Evolutionary conservation across 2,329 filamentous ascomycete species (phyloP), one percentile per base, ranked within the genome.

Genomic region (Huntiella abstrusa): DNA sequence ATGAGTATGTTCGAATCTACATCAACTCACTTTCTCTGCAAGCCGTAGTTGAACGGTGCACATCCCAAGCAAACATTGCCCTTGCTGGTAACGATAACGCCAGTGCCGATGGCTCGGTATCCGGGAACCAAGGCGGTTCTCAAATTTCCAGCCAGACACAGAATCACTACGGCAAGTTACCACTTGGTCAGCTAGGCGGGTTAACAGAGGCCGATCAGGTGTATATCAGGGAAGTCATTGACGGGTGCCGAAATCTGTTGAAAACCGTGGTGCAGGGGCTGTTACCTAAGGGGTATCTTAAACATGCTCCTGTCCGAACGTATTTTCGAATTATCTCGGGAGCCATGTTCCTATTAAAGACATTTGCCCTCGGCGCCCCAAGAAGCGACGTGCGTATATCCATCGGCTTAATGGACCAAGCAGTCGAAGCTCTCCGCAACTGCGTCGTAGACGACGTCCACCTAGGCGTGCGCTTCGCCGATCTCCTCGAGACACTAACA

Each of bases 11-110:
- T 19, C 76, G 88, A 55, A 82, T 95, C 43, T 96, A 96, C 58
- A 74, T 95, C 64, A 95, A 96, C 60, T 94, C 87, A 1, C 69
- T 98, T 2, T 87, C 87, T 2, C 67, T 98, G 2, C 91, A 98
- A 62, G 91, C 91, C 16, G 86, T 96, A 3, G 85, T 96, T 4
- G 88, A 95, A 61, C 76, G 87, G 50, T 94, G 84, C 62, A 88
- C 85, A 5, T 86, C 73, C 51, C 81, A 87, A 52, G 77, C 78
- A 15, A 54, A 53, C 42, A 51, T 54, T n/a, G 49, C 49, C 45
- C 51, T 36, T 33, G 22, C 40, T 3, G 40, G 16, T 13, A 50
- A 41, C 16, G 58, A 58, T 39, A 58, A 62, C 11, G 55, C 56
- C 4, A 58, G 59, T 4, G 62, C 58, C 40, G 59, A 59, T 33